A percentile compares a stretch with the other conserved stretches of the same genome.
phyloP scores from a whole-genome alignment of 2,329 filamentous ascomycete species.

The Graphilbum sp. region DNA sequence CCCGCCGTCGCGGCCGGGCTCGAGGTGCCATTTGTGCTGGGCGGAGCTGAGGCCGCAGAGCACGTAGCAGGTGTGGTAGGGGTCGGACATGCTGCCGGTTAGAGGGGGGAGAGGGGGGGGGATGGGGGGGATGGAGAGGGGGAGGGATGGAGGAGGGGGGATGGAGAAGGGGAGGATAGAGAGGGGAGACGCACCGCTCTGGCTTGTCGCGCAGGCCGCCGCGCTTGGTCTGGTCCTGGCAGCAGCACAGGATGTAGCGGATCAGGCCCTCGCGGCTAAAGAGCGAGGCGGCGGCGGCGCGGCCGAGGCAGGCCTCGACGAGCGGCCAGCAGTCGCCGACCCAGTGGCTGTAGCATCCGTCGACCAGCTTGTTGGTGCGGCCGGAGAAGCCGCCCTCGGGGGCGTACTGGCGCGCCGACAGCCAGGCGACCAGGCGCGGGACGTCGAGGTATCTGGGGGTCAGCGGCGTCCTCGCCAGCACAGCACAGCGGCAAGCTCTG shows the following conservation, averaged over 20 bases:
- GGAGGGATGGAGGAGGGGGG: not conserved
- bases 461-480: no score
- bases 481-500: no score
- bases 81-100: slow-evolving; percentile 50
- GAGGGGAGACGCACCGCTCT: slow-evolving; percentile 47
- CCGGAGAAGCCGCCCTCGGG: slow-evolving; percentile 90
- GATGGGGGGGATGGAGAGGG: not conserved
- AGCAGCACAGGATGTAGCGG: slow-evolving; percentile 79
- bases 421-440: slow-evolving; percentile 64
- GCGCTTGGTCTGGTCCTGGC: slow-evolving; percentile 52
- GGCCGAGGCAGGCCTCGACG: slow-evolving; percentile 58
- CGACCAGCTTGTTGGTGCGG: slow-evolving; percentile 92
- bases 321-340: slow-evolving; percentile 89
- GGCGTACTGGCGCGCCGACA: slow-evolving; percentile 74
- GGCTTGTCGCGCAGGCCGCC: slow-evolving; percentile 91
- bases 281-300: slow-evolving; percentile 26
- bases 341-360: slow-evolving; percentile 98
- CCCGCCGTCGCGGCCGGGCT: slow-evolving; percentile 12
- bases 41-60: slow-evolving; percentile 70
- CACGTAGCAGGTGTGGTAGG: slow-evolving; percentile 88
- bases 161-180: not conserved
- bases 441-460: slow-evolving; percentile 58
- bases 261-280: slow-evolving; percentile 76
- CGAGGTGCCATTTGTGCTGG: slow-evolving; percentile 49
- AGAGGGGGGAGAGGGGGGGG: not conserved